Evolutionary conservation across 495 filamentous ascomycete species (phyloP).

Genomic region (Penicillium canescens): DNA sequence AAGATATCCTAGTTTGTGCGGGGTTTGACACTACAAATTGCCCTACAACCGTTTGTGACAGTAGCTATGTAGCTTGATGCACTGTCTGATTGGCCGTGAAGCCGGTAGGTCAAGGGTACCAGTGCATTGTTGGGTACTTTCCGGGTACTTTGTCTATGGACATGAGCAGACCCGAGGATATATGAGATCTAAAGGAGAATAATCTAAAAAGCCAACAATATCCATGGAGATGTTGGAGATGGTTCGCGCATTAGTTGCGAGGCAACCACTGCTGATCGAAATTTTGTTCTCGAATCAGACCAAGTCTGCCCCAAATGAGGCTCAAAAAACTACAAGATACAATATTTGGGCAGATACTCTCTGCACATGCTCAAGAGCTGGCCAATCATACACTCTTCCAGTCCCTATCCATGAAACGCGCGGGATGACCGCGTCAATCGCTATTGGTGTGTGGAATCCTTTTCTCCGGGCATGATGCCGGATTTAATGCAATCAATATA

Average conservation of each 20-base stretch:
- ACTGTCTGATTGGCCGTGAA: background rate
- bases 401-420: background rate
- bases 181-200: background rate
- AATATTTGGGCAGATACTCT: background rate
- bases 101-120: no score
- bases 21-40: no score
- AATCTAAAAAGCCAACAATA: constrained; percentile 4
- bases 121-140: background rate
- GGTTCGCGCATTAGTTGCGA: constrained; percentile 2
- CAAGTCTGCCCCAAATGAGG: background rate
- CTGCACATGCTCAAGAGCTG: background rate
- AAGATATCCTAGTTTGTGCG: no score
- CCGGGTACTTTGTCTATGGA: background rate
- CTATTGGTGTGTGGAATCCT: background rate
- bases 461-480: background rate
- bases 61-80: background rate
- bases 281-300: background rate
- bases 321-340: background rate
- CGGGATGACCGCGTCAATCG: background rate
- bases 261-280: constrained; percentile 5
- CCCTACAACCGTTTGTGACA: background rate
- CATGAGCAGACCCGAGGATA: background rate
- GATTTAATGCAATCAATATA: background rate
- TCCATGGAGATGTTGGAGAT: background rate
- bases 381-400: background rate